Base-by-base conservation (phyloP, 805 yeast species). In the Candida qinlingensis region DNA sequence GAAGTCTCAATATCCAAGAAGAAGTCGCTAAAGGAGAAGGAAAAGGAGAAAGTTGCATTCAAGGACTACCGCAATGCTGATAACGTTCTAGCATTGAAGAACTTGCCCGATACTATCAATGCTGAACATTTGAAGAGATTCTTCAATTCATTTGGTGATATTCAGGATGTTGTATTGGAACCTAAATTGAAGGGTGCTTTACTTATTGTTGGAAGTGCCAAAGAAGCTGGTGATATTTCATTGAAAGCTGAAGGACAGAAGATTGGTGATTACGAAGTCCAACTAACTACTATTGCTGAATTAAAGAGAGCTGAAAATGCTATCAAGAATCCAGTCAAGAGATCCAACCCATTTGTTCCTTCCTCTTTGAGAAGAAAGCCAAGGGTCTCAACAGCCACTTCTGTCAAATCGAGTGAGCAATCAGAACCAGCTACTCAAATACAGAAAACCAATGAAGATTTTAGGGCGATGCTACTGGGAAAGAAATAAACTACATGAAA, bases 181-280 rank as follows among this genome's bases (percentile, higher is more conserved):
- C 74, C 83, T 0, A 76, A 72, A 26, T 56, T 62, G 19, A 57
- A 64, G 6, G 77, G 76, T 5, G 85, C 85, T 0, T 54, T 82
- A 31, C 69, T 83, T 4, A 76, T 75, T 51, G 77, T 77, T 52
- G 61, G 60, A 28, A 63, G 60, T 6, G 63, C 69, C 0, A 55
- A 63, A 7, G 72, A 71, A 41, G 79, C 84, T 1, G 88, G 88
- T 0, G 69, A 64, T 41, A 81, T 80, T 0, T 65, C 70, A 0
- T 57, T 83, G 63, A 55, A 60, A 10, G 53, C 79, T 12, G 68
- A 72, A 33, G 77, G 78, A 0, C 53, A 52, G 27, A 53, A 49
- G 9, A 66, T 76, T 13, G 72, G 73, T 13, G 72, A 66, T 3
- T 63, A 58, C 40, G 42, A 34, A 0, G 37, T 75, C 3, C 56